Evolutionary conservation across 129 eudicot species (phyloP), one percentile per base, ranked within the genome.

Genomic region (Helichrysum umbraculigerum): DNA sequence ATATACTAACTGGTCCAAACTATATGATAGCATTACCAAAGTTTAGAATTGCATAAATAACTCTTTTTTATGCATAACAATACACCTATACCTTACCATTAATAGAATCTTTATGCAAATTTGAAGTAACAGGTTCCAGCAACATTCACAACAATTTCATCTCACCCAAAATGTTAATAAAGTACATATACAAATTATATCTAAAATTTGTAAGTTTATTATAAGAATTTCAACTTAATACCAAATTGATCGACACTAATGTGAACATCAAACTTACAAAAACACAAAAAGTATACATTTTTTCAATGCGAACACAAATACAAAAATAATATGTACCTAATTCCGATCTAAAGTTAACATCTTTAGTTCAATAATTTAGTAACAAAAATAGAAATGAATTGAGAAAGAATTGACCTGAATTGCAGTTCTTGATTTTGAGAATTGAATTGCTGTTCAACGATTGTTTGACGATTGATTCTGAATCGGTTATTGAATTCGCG

Each of bases 361-460:
- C 30, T 54, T 22, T 20, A 65, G 44, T 72, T 73, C 47, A 57
- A 66, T 3, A 79, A 73, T 44, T 57, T 22, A 59, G 70, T 73
- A 66, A 73, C 14, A 73, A 41, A 80, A 56, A 65, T 47, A 57
- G 30, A 67, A 74, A 80, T 32, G 54, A 69, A 70, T 68, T 67
- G 42, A 67, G 33, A 59, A 58, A 74, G 30, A 74, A 80, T 50
- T 44, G 83, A 80, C 84, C 84, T 80, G 83, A 79, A 71, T 71
- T 77, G 77, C 20, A 71, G 37, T 78, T 34, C 66, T 51, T 56
- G 79, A 80, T 30, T 80, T 74, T 3, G n/a, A 71, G 50, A 80
- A 80, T 74, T 34, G 44, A 74, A 42, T 67, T 22, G 76, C 47
- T 9, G 57, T 22, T 54, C 59, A 6, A 33, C 11, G 83, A 73